Evolutionary conservation across 768 basidiomycete species (phyloP), one percentile per base, ranked within the genome.

Genomic region (Termitomyces sp.): DNA sequence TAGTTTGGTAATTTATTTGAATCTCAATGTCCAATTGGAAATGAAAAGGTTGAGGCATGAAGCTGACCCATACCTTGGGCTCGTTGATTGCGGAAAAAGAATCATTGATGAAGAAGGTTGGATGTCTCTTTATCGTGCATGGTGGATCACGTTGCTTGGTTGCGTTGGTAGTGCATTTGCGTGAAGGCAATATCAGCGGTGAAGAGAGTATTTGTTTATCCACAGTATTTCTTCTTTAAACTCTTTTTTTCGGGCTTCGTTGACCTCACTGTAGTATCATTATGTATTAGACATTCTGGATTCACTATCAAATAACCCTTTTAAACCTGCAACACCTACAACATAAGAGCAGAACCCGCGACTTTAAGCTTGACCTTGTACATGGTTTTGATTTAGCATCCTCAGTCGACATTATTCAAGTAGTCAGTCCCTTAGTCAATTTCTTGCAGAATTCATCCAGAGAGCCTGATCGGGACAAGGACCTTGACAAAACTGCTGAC

Each of bases 41-140:
- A 53, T 43, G 54, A 14, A n/a, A 56, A 90, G 89, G 12, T 73
- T 92, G 63, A 81, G 91, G 60, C 83, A 78, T 58, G 91, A 92
- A 69, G 83, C 79, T 44, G 89, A 94, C 64, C 90, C 92, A 30
- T 94, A 94, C 66, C 67, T 79, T 36, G 86, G 92, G 7, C 69
- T 94, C 33, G 68, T 81, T 8, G 88, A 94, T 67, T 92, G 90
- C 58, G 84, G 77, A 12, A 88, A 88, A 71, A 79, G 84, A 61
- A 91, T 93, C 35, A 67, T 88, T 13, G 79, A 87, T 35, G 92
- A 94, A 69, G 92, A 94, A 68, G 92, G 92, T 1, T 80, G 80
- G 73, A 68, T 69, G 62, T 79, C 88, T 0, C 69, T 94, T 54
- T 92, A 90, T 67, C 85, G 91, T 35, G 92, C 86, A 5, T 93